Base-by-base conservation (phyloP, 306 rosid genomes). In the Carpinus viminea region DNA sequence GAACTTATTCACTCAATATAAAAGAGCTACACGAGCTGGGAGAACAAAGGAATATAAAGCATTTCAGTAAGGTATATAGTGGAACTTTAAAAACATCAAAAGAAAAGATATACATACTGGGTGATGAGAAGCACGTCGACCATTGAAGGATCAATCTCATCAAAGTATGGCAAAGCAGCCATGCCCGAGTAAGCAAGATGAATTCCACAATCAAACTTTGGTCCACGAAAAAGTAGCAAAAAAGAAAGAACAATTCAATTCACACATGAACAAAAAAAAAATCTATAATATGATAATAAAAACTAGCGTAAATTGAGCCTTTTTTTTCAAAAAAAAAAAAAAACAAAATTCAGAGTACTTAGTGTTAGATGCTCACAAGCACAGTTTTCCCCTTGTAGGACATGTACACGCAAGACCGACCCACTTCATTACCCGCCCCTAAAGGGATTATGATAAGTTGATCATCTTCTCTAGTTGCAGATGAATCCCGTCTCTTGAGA, bases 111-210 rank as follows among this genome's bases (percentile, higher is more conserved):
- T 17, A 57, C 91, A 64, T 88, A 90, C 94, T 95, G 98, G 26
- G 96, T 95, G 45, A 95, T 84, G 81, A 95, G 98, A 66, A 95
- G 97, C 10, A 95, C 96, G 41, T 95, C 98, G 7, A 95, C 82
- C 0, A 89, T 84, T 18, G 98, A 95, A 45, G 98, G 98, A 74
- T 95, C 98, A 34, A 95, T 95, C 86, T 92, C 98, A 73, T 95
- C 98, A 77, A 94, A 94, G 83, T 92, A 92, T 0, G 98, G 98
- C 80, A 94, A 86, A 54, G 97, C 97, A 53, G 98, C 98, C 98
- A 94, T 92, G 73, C 98, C 97, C 1, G 93, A 95, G 60, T 88
- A 95, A 50, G 88, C 97, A 0, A 92, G 98, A 73, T 94, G 97
- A 12, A 95, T 95, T n/a, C 99, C 99, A 78, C 99, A 95, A 72